Evolutionary conservation across 768 basidiomycete genomes (phyloP), one percentile per base, ranked within the genome.

Genomic region (Pulveroboletus sp.): DNA sequence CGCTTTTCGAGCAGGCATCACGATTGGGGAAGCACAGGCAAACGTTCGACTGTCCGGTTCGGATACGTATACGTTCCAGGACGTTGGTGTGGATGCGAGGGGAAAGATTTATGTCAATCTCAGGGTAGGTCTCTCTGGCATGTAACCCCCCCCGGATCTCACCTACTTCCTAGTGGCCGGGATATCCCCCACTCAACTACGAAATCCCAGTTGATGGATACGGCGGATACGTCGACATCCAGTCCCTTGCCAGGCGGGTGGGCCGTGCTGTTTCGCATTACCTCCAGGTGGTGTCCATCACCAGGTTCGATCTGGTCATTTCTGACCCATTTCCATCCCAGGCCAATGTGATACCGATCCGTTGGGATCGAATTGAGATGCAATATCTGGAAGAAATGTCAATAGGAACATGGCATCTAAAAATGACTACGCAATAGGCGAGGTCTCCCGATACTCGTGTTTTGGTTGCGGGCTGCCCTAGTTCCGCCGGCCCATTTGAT

Each of bases 221-320:
- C 58, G 77, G 80, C 49, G 80, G 83, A 28, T 80, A 79, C 39
- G 76, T 84, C 36, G 80, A 80, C 59, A 71, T 88, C 32, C 76
- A 81, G 65, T 83, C 83, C 6, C 76, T 89, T 27, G 81, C 82
- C 42, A 75, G 86, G 59, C 75, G 86, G 47, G 78, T 85, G 42
- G 80, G 81, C 14, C 75, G 86, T 54, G 84, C 84, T 42, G 83
- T 82, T 65, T 75, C 83, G 43, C 86, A 89, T 62, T 89, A 84
- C 65, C 74, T 89, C 48, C 83, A 87, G 77, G 86, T 79, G 60
- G 62, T 61, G 46, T 40, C 46, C 37, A 50, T 49, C 43, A 39
- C 41, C 47, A 21, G n/a, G 7, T 50, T 43, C 28, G 43, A 46
- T 21, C 21, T 4, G 21, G 36, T 39, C 39, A 28, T 47, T 39